Conservation (phyloP, 768 basidiomycete species). For the Pleurotus pulmonarius region DNA sequence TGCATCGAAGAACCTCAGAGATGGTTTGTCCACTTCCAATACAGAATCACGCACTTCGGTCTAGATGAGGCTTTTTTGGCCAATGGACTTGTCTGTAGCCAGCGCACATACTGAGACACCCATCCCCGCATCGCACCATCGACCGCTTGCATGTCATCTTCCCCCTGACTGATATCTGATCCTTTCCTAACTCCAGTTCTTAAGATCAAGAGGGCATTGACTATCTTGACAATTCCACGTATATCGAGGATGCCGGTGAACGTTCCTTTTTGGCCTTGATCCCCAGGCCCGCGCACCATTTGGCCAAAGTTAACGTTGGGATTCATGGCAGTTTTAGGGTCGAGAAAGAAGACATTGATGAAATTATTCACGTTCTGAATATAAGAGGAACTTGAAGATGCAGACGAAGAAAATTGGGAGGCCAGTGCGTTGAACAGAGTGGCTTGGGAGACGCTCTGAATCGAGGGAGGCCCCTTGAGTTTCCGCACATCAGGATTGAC, state of each 20-base stretch:
- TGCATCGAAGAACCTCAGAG: constrained; percentile 15
- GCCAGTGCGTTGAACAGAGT: constrained; percentile 43
- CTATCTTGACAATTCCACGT: constrained; percentile 45
- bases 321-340: constrained; percentile 40
- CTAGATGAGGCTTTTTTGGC: constrained; percentile 37
- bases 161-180: constrained; percentile 17
- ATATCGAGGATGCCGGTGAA: constrained; percentile 55
- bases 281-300: constrained; percentile 47
- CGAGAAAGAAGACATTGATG: constrained; percentile 45
- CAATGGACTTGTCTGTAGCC: constrained; percentile 40
- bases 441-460: constrained; percentile 37
- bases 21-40: not conserved
- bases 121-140: constrained; percentile 40
- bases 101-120: constrained; percentile 37
- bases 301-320: constrained; percentile 56
- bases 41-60: constrained; percentile 40
- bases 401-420: constrained; percentile 28
- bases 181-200: constrained; percentile 38
- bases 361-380: constrained; percentile 31
- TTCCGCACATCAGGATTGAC: constrained; percentile 53
- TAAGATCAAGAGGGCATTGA: constrained; percentile 41
- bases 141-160: too few relatives aligned
- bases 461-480: constrained; percentile 37
- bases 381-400: constrained; percentile 16
- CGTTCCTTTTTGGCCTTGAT: constrained; percentile 36